Conservation (phyloP, 805 yeast genomes). For the Candida easanensis region DNA sequence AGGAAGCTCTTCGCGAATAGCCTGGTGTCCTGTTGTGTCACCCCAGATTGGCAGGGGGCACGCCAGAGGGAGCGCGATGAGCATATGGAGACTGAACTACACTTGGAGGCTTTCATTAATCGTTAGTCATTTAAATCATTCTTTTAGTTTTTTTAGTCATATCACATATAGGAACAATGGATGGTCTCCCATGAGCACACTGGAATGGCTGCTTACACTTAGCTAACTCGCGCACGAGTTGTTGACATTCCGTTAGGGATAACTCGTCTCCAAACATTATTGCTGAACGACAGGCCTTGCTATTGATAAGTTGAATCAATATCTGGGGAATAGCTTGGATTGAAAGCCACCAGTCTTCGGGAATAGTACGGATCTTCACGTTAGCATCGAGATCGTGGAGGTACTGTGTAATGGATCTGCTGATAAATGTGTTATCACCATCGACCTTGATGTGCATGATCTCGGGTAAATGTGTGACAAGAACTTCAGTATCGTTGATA, state of each 20-base stretch:
- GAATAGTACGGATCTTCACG: slow-evolving; percentile 24
- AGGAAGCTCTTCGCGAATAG: background rate
- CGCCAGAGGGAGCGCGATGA: slow-evolving; percentile 17
- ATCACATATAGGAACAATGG: slow-evolving; percentile 52
- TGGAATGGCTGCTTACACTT: slow-evolving; percentile 61
- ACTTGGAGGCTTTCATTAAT: too few species aligned
- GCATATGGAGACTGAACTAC: too few species aligned
- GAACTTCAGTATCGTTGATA: slow-evolving; percentile 8
- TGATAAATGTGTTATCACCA: slow-evolving; percentile 31
- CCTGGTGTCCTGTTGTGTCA: slow-evolving; percentile 1
- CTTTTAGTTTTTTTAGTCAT: slow-evolving; percentile 6
- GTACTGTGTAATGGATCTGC: slow-evolving; percentile 41
- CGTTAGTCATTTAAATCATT: background rate
- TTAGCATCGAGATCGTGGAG: slow-evolving; percentile 38
- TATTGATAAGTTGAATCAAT: slow-evolving; percentile 48
- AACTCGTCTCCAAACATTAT: slow-evolving; percentile 68
- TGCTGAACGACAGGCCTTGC: slow-evolving; percentile 67
- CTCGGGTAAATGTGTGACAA: slow-evolving; percentile 43
- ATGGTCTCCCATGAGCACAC: slow-evolving; percentile 88
- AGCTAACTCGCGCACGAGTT: slow-evolving; percentile 40
- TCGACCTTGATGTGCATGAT: slow-evolving; percentile 34
- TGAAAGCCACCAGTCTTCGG: slow-evolving; percentile 37
- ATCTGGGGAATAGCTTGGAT: slow-evolving; percentile 47
- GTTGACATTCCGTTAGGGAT: slow-evolving; percentile 39
- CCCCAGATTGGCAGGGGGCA: background rate